Conservation (phyloP, 352 stramenopile species). For the Phytophthora sansomeana region DNA sequence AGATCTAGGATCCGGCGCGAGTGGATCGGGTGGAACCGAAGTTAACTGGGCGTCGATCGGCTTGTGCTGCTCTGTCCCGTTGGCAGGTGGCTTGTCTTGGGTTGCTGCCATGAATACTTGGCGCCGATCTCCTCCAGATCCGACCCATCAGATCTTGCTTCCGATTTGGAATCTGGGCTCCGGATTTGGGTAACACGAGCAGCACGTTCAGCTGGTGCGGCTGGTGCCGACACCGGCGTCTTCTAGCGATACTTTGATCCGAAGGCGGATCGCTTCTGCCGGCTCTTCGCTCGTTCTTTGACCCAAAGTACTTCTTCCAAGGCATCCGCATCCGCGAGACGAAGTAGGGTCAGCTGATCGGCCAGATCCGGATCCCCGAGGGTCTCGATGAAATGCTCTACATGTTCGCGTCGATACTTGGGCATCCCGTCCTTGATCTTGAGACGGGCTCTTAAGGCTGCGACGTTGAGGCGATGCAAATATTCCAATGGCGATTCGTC, state of each 20-base stretch:
- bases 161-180: neutral
- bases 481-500: conserved; percentile 15
- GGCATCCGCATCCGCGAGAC: neutral
- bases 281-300: neutral
- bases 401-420: conserved; percentile 6
- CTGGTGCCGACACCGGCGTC: neutral
- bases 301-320: neutral
- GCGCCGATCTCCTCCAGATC: neutral
- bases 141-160: neutral
- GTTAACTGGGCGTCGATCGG: too few species aligned
- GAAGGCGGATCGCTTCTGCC: conserved; percentile 1
- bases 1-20: neutral
- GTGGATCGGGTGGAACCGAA: too few species aligned
- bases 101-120: neutral
- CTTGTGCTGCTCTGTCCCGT: neutral
- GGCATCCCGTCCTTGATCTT: conserved; percentile 1
- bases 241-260: conserved; percentile 7
- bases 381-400: conserved; percentile 24
- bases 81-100: neutral
- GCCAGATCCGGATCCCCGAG: conserved; percentile 14
- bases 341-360: neutral
- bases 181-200: neutral
- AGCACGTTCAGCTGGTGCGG: neutral
- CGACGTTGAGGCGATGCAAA: conserved; percentile 6
- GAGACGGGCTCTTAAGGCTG: conserved; percentile 2